phyloP scores from a whole-genome alignment of 192 early-diverging fungal genomes.

The Backusella circina region DNA sequence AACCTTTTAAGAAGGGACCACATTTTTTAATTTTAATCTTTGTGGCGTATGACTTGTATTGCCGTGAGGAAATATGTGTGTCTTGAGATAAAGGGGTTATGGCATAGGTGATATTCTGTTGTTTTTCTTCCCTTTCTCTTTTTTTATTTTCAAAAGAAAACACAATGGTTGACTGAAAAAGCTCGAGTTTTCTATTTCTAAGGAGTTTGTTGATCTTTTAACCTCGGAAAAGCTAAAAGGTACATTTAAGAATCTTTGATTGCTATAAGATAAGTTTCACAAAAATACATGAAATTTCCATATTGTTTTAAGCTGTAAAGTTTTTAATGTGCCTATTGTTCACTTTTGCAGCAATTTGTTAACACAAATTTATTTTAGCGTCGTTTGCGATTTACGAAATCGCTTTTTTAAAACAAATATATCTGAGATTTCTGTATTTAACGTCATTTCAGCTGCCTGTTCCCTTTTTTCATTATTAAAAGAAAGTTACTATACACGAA shows the following conservation, averaged over 20 bases:
- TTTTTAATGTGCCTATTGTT: slow-evolving; percentile 3
- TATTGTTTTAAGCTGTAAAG: background rate
- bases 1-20: background rate
- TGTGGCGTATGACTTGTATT: background rate
- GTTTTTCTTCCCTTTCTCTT: background rate
- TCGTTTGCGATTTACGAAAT: background rate
- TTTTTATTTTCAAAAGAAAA: background rate
- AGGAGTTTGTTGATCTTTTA: background rate
- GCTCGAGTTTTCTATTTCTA: too few relatives aligned
- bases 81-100: background rate
- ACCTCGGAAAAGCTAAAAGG: background rate
- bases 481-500: background rate
- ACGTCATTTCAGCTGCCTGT: background rate
- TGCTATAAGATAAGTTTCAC: background rate
- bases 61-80: background rate
- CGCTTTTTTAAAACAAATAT: background rate
- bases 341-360: background rate
- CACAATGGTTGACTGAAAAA: background rate
- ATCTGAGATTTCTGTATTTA: background rate
- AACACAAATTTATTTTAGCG: slow-evolving; percentile 1
- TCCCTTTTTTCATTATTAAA: background rate
- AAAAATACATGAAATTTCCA: background rate
- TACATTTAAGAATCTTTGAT: background rate
- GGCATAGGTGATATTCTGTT: background rate
- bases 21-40: background rate